Evolutionary conservation across 75 land plant species (phyloP).

Genomic region (Picea sitchensis): DNA sequence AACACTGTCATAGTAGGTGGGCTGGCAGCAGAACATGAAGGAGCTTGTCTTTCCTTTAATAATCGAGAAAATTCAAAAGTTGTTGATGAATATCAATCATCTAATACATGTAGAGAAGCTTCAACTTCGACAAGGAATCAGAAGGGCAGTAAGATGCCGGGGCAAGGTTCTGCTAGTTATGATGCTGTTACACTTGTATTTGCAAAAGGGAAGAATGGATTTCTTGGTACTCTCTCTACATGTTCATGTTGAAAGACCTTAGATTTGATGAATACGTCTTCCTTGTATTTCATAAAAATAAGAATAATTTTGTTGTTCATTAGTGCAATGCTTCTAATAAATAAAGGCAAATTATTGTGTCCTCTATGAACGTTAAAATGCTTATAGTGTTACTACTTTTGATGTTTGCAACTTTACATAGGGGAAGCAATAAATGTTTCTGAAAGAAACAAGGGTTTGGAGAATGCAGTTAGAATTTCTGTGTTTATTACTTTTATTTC

Average conservation of each 20-base stretch:
- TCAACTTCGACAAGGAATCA: background rate
- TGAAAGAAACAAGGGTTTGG: no score
- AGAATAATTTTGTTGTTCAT: background rate
- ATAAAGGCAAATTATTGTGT: no score
- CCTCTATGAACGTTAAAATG: no score
- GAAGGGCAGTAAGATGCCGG: background rate
- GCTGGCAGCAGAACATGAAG: conserved; percentile 14
- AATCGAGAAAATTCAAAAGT: conserved; percentile 2
- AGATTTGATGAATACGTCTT: background rate
- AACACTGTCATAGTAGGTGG: conserved; percentile 30
- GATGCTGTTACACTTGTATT: conserved; percentile 42
- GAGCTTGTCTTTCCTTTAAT: conserved; percentile 13
- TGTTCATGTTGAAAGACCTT: background rate
- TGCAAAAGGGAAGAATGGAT: conserved; percentile 31
- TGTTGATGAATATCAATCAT: background rate
- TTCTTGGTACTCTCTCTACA: conserved; percentile 19
- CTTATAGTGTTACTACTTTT: no score
- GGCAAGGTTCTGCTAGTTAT: background rate
- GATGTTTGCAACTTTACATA: no score
- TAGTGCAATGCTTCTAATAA: no score
- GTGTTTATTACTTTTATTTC: no score
- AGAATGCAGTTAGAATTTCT: no score
- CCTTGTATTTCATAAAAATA: background rate
- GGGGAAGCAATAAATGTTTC: no score
- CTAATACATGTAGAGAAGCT: background rate